Conservation (phyloP, 768 basidiomycete genomes). For the Clitopilus passeckerianus region DNA sequence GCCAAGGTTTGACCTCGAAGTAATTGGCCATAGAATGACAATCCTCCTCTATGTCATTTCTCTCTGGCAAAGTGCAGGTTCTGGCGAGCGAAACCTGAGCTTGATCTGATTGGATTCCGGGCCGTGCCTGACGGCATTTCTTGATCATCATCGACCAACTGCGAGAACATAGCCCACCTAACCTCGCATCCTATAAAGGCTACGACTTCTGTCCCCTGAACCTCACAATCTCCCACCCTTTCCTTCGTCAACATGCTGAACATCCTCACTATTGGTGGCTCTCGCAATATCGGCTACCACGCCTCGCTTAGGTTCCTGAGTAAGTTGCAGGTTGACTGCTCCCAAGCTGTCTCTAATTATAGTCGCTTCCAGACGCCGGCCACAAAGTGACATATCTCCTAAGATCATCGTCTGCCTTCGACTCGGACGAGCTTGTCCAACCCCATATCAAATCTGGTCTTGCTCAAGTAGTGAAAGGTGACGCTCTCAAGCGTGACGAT, state of each 20-base stretch:
- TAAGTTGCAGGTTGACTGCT: conserved; percentile 14
- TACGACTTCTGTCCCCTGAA: background rate
- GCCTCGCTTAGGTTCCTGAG: conserved; percentile 43
- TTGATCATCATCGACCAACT: no score
- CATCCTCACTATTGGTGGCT: conserved; percentile 46
- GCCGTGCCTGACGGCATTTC: no score
- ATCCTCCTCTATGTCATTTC: no score
- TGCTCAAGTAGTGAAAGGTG: conserved; percentile 54
- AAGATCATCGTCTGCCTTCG: conserved; percentile 47
- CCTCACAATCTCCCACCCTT: background rate
- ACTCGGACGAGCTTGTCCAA: conserved; percentile 49
- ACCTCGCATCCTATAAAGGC: background rate
- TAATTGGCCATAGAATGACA: no score
- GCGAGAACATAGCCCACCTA: no score
- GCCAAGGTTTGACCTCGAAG: no score
- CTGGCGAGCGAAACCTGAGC: no score
- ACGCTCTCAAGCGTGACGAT: conserved; percentile 50
- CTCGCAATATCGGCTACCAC: conserved; percentile 52
- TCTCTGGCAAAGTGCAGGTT: no score
- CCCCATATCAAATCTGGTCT: conserved; percentile 41
- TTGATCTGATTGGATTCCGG: no score
- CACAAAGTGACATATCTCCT: conserved; percentile 61
- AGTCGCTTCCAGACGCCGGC: conserved; percentile 37
- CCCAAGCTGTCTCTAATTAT: background rate
- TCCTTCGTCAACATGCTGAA: conserved; percentile 13